Evolutionary conservation across 73 alveolate species (phyloP), one percentile per base, ranked within the genome.

Genomic region (Paraurostyla sp.): DNA sequence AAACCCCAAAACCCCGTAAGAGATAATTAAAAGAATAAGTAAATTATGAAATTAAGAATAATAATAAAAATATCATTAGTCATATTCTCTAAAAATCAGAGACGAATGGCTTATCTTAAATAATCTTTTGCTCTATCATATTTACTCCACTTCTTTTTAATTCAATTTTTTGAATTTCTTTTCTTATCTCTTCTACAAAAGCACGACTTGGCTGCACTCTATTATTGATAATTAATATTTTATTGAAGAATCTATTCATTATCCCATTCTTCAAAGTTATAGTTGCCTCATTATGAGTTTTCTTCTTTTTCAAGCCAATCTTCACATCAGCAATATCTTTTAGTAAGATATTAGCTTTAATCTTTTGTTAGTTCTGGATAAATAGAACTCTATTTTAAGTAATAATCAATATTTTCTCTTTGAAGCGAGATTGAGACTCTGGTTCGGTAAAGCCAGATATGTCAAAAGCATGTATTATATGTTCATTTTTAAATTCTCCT

Each of bases 1-100:
- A 54, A 54, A 54, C 71, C 71, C 71, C 71, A 54, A 54, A 54
- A 54, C 71, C 71, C 71, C 71, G 6, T 54, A n/a, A 6, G 71
- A 15, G 11, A 22, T 54, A 54, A 15, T 54, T 15, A 54, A 13
- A 15, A 22, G n/a, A n/a, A n/a, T n/a, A 54, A 15, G 22, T 15
- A 7, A 54, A 15, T 54, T 54, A 54, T 54, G 71, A 54, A 54
- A 54, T 54, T 13, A 54, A 54, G 16, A 54, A 54, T n/a, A n/a
- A n/a, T n/a, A n/a, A n/a, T n/a, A n/a, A n/a, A n/a, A n/a, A n/a
- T n/a, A n/a, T n/a, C n/a, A 54, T 54, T 15, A 54, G 11, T 54
- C 22, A 54, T 15, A 54, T 15, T 54, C 30, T 6, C 22, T 54
- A 15, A 15, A 54, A 54, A 7, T 6, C 11, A 54, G 6, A 15